phyloP scores from a whole-genome alignment of 768 basidiomycete species.

The Leccinum rimulosum region DNA sequence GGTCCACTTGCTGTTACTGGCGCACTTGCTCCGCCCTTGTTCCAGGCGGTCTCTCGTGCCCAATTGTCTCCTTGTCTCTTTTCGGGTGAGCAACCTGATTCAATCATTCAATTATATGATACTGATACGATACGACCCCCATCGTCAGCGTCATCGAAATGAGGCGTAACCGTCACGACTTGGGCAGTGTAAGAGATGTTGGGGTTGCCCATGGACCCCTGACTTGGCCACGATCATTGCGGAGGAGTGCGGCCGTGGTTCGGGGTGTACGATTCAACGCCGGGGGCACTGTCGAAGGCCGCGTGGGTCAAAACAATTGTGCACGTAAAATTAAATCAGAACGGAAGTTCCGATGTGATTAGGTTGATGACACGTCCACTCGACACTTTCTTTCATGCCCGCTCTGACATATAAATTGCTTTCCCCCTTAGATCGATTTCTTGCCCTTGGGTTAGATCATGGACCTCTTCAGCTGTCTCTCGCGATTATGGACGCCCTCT shows the following conservation, averaged over 20 bases:
- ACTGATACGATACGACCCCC: not conserved
- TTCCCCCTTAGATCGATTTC: not conserved
- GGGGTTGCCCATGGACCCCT: not conserved
- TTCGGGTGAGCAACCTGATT: not conserved
- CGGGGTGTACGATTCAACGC: not conserved
- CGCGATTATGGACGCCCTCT: constrained; percentile 19
- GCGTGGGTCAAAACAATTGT: not conserved
- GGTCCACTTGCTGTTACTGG: too few species aligned
- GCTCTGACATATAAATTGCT: not conserved
- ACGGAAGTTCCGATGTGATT: not conserved
- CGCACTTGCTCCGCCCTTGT: constrained; percentile 9
- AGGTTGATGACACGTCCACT: not conserved
- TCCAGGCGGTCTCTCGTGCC: constrained; percentile 1
- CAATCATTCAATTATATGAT: not conserved
- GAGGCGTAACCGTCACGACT: not conserved
- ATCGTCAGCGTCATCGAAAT: not conserved
- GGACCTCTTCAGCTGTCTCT: constrained; percentile 23
- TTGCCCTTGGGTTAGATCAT: constrained; percentile 21
- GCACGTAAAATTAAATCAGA: not conserved
- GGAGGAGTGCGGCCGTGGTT: constrained; percentile 5
- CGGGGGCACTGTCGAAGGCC: not conserved
- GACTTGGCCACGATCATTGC: constrained; percentile 26
- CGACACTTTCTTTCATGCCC: not conserved
- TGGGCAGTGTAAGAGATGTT: not conserved
- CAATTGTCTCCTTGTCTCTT: constrained; percentile 2